Percentiles rank a stretch among this genome's conserved stretches.
These are phyloP conservation scores for Hysterium pulicare DNA, from an alignment of 2,329 filamentous ascomycete genomes.

Conservation along the genomic window DNA sequence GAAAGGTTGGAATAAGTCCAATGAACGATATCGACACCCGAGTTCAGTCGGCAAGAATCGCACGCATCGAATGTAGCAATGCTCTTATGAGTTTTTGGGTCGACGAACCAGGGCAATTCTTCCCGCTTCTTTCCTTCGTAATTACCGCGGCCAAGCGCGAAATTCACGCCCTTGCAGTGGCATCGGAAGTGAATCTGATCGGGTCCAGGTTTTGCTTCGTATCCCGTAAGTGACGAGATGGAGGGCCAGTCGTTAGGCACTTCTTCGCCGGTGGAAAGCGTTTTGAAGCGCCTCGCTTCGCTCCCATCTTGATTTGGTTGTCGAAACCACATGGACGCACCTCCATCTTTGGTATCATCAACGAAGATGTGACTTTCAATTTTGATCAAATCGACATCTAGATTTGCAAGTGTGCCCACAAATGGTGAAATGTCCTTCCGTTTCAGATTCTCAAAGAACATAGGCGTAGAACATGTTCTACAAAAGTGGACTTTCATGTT, in stretches of 20 bases:
- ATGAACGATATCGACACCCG: constrained; percentile 43
- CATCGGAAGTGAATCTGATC: too few species aligned
- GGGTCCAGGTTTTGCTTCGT: too few species aligned
- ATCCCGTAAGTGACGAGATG: too few species aligned
- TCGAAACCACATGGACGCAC: constrained; percentile 48
- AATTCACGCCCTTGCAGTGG: too few species aligned
- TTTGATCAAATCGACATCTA: constrained; percentile 24
- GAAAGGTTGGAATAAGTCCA: constrained; percentile 46
- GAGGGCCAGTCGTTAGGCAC: too few species aligned
- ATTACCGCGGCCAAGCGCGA: too few species aligned
- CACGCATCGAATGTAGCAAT: constrained; percentile 45
- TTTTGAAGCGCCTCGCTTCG: constrained; percentile 17
- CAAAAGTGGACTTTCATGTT: constrained; percentile 42
- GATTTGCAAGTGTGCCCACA: constrained; percentile 39
- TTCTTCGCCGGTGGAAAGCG: constrained; percentile 13
- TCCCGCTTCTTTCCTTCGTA: too few species aligned
- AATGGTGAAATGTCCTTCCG: too few species aligned
- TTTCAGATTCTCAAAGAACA: constrained; percentile 46
- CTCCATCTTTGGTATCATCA: constrained; percentile 53
- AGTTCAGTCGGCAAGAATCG: constrained; percentile 46
- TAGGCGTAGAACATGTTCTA: constrained; percentile 40
- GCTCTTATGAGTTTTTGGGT: too few species aligned
- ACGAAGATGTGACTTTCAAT: constrained; percentile 44
- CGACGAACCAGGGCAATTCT: too few species aligned
- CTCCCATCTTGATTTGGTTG: constrained; percentile 32